phyloP scores from a whole-genome alignment of 2,329 filamentous ascomycete genomes.

The Penicillium capsulatum region DNA sequence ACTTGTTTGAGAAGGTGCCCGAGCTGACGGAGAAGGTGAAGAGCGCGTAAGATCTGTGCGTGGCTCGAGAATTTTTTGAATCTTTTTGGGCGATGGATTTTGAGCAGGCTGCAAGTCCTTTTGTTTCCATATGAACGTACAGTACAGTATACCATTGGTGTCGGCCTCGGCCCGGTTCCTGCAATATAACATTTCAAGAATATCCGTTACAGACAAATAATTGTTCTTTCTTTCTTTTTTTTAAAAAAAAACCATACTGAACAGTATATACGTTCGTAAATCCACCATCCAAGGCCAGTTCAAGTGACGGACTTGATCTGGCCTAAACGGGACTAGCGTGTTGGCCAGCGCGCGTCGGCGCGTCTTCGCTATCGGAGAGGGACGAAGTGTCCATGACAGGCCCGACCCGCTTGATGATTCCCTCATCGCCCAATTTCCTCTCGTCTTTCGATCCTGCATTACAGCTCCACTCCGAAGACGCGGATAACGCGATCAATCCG shows the following conservation, averaged over 20 bases:
- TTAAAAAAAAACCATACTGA: too few species aligned
- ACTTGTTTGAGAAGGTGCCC: conserved; percentile 92
- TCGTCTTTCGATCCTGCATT: conserved; percentile 52
- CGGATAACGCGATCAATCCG: conserved; percentile 16
- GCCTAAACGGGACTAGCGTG: conserved; percentile 26
- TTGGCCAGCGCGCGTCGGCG: conserved; percentile 21
- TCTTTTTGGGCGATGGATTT: conserved; percentile 15
- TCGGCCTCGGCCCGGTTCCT: neutral
- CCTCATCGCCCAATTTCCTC: conserved; percentile 36
- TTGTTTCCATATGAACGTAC: conserved; percentile 10
- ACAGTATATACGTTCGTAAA: too few species aligned
- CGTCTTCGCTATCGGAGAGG: conserved; percentile 23
- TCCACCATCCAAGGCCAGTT: too few species aligned
- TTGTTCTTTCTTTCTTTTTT: neutral
- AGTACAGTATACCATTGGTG: conserved; percentile 11
- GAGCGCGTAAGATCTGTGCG: conserved; percentile 3
- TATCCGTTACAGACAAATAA: too few species aligned
- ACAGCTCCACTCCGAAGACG: conserved; percentile 47
- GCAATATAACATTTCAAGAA: conserved; percentile 3
- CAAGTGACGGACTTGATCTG: too few species aligned
- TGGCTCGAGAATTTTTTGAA: conserved; percentile 2
- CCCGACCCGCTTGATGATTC: conserved; percentile 29
- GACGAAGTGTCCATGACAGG: conserved; percentile 14
- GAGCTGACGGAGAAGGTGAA: conserved; percentile 88
- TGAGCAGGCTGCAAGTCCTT: conserved; percentile 8